Conservation (phyloP, 2,329 filamentous ascomycete species). For the Sporothrix humicola region DNA sequence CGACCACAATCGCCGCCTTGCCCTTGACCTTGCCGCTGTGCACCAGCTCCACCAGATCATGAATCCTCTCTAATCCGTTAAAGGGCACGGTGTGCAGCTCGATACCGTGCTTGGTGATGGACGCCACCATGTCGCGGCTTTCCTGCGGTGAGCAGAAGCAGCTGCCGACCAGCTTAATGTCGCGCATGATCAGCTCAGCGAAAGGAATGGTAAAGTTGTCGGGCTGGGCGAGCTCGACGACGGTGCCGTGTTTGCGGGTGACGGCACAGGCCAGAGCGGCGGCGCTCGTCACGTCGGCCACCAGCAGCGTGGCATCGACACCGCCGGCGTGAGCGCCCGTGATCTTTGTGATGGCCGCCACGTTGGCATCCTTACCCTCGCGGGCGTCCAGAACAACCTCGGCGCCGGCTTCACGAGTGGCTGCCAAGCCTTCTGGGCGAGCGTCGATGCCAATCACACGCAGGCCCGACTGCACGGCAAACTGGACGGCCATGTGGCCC, state of each 20-base stretch:
- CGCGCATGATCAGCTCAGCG: slow-evolving; percentile 58
- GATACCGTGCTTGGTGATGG: slow-evolving; percentile 54
- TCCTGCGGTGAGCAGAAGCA: slow-evolving; percentile 52
- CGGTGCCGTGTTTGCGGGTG: slow-evolving; percentile 63
- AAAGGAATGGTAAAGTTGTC: slow-evolving; percentile 48
- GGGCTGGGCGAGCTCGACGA: slow-evolving; percentile 64
- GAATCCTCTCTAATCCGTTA: slow-evolving; percentile 57
- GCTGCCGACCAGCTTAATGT: slow-evolving; percentile 57
- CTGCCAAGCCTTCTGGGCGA: slow-evolving; percentile 6
- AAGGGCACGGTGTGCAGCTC: slow-evolving; percentile 58
- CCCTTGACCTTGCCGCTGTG: slow-evolving; percentile 60
- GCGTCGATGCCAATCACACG: slow-evolving; percentile 61
- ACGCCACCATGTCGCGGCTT: slow-evolving; percentile 54
- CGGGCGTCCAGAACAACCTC: slow-evolving; percentile 57
- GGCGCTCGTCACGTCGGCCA: slow-evolving; percentile 58
- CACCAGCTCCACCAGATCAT: slow-evolving; percentile 56
- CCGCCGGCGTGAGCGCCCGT: slow-evolving; percentile 51
- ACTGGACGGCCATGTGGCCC: slow-evolving; percentile 49
- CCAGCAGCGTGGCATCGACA: slow-evolving; percentile 58
- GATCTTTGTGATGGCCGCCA: slow-evolving; percentile 47
- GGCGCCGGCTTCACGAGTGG: slow-evolving; percentile 50
- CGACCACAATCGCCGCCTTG: slow-evolving; percentile 60
- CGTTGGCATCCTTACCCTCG: slow-evolving; percentile 39
- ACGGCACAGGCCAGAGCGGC: slow-evolving; percentile 59
- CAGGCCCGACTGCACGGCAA: slow-evolving; percentile 57